These are phyloP conservation scores for Neofusicoccum parvum DNA, from an alignment of 2,329 filamentous ascomycete genomes.

Conservation along the genomic window DNA sequence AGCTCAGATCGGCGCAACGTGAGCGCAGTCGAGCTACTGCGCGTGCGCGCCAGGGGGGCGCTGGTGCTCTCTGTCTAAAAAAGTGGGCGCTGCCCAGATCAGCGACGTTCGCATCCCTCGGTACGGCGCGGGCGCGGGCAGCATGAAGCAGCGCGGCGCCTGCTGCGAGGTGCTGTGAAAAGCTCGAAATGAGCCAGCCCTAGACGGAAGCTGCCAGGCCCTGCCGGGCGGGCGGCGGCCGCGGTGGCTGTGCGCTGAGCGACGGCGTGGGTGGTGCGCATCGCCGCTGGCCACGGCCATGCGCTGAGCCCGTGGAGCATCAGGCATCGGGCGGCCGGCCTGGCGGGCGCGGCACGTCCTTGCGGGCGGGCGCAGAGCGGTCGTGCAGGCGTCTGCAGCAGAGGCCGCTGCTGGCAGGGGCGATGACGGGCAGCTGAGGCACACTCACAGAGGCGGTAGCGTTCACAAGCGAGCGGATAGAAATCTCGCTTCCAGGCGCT, in stretches of 20 bases:
- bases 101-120: constrained; percentile 15
- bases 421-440: constrained; percentile 18
- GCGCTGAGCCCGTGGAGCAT: neutral
- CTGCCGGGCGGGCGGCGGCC: neutral
- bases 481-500: neutral
- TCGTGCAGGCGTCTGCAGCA: neutral
- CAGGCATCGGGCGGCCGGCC: neutral
- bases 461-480: constrained; percentile 2
- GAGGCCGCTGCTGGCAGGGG: constrained; percentile 4
- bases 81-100: constrained; percentile 18
- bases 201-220: constrained; percentile 7
- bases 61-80: constrained; percentile 11
- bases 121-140: constrained; percentile 2
- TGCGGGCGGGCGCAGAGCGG: neutral
- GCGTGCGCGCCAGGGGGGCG: constrained; percentile 15
- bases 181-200: constrained; percentile 6
- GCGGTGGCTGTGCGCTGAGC: constrained; percentile 16
- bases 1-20: constrained; percentile 19
- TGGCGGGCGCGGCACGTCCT: neutral
- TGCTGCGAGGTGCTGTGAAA: neutral
- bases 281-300: neutral
- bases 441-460: constrained; percentile 9
- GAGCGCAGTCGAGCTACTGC: constrained; percentile 17
- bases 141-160: too few species aligned
- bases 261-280: constrained; percentile 11